These are phyloP conservation scores for Geotrichum armillariae DNA, from an alignment of 1,139 yeast genomes.

Conservation along the genomic window DNA sequence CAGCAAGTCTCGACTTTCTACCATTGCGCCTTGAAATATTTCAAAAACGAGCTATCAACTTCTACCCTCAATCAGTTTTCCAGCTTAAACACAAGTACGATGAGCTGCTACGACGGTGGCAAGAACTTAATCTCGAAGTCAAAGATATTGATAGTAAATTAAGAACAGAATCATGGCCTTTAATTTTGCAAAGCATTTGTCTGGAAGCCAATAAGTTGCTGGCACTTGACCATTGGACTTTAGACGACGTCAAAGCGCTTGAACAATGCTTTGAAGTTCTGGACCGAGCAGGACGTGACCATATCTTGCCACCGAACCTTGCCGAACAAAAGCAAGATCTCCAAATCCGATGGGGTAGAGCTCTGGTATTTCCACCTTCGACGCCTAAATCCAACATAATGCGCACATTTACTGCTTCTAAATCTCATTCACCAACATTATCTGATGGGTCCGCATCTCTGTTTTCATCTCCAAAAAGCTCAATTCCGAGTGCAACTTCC, in stretches of 20 bases:
- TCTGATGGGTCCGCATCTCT: too few relatives aligned
- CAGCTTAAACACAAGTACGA: slow-evolving; percentile 46
- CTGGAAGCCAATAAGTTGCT: slow-evolving; percentile 30
- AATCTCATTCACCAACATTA: too few relatives aligned
- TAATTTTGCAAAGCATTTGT: slow-evolving; percentile 30
- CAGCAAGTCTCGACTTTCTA: slow-evolving; percentile 59
- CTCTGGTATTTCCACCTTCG: neutral
- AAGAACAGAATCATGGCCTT: slow-evolving; percentile 57
- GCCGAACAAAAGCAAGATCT: slow-evolving; percentile 11
- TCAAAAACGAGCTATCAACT: slow-evolving; percentile 37
- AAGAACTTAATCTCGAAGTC: slow-evolving; percentile 45
- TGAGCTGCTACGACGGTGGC: slow-evolving; percentile 45
- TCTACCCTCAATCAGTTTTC: slow-evolving; percentile 41
- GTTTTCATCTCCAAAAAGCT: slow-evolving; percentile 7
- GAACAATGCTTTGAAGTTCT: slow-evolving; percentile 14
- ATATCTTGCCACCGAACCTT: slow-evolving; percentile 9
- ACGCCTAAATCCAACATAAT: too few relatives aligned
- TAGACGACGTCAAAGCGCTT: slow-evolving; percentile 1
- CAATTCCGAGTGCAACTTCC: neutral
- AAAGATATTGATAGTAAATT: slow-evolving; percentile 46
- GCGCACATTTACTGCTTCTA: too few relatives aligned
- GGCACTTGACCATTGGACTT: slow-evolving; percentile 7
- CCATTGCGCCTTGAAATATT: slow-evolving; percentile 55
- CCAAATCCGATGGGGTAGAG: slow-evolving; percentile 13
- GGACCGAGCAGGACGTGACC: slow-evolving; percentile 9